These are phyloP conservation scores for Hyaloscypha variabilis DNA, from an alignment of 495 filamentous ascomycete genomes.

Conservation along the genomic window DNA sequence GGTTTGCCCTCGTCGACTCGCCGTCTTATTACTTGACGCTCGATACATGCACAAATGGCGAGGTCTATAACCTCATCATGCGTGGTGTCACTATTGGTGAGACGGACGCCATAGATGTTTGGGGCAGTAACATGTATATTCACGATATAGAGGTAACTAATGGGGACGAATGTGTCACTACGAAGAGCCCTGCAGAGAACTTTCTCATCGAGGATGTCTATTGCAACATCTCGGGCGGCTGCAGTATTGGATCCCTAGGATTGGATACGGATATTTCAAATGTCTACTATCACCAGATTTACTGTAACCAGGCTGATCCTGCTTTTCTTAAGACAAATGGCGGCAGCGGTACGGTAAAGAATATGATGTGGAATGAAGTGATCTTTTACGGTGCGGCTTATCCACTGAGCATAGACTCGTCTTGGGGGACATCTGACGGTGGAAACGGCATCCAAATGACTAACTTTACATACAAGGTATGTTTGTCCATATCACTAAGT, in stretches of 20 bases:
- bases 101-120: slow-evolving; percentile 56
- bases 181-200: slow-evolving; percentile 47
- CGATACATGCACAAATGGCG: slow-evolving; percentile 53
- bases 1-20: slow-evolving; percentile 46
- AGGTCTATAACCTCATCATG: slow-evolving; percentile 57
- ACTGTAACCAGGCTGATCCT: slow-evolving; percentile 56
- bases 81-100: slow-evolving; percentile 53
- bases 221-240: slow-evolving; percentile 51
- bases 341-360: slow-evolving; percentile 1
- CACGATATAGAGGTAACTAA: slow-evolving; percentile 60
- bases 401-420: background rate
- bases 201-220: slow-evolving; percentile 57
- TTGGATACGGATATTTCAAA: slow-evolving; percentile 26
- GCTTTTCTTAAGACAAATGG: slow-evolving; percentile 28
- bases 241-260: slow-evolving; percentile 53
- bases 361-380: background rate
- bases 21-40: slow-evolving; percentile 42
- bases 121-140: slow-evolving; percentile 50
- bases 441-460: background rate
- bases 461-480: background rate
- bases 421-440: background rate
- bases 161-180: slow-evolving; percentile 38
- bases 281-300: slow-evolving; percentile 11
- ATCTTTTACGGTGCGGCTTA: background rate
- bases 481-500: background rate